Base-by-base conservation (phyloP, 164 flowering plant genomes). In the Macadamia integrifolia region DNA sequence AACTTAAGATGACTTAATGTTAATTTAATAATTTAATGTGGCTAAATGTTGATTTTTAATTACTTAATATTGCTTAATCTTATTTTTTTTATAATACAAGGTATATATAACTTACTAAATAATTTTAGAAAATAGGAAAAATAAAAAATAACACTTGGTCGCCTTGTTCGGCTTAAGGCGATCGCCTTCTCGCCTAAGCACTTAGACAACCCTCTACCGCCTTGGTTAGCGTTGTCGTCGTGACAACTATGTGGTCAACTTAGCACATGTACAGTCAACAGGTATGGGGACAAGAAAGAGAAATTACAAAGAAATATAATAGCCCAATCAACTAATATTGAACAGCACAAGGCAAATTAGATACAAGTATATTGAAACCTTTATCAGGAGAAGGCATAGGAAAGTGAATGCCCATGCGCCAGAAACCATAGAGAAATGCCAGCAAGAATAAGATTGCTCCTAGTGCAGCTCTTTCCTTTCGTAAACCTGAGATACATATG, bases 381-480 rank as follows among this genome's bases (percentile, higher is more conserved):
- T 85, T 90, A 71, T 92, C 97, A 40, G 91, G 92, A 32, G 96
- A 88, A 68, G 99, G 99, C 99, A 94, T 94, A 1, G 99, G 99
- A 78, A 92, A 94, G 76, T 94, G 99, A 81, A 94, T 83, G 73
- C 99, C 99, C 93, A 94, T 85, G 67, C 98, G 92, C 99, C 98
- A 94, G 76, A 94, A 94, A 61, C 86, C 97, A 84, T 94, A 94
- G 32, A 94, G 91, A 80, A 88, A 94, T 13, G 88, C 98, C 62
- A 84, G 69, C 79, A 94, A 75, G 83, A 94, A 94, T 64, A 90
- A 68, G 74, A 89, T 60, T 30, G 97, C 91, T 70, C 97, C 99
- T 72, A 87, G 75, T 49, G 88, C 97, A 78, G 99, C 99, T 59
- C 94, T 85, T 68, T 87, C 94, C 82, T 76, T 88, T 71, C 93